These are phyloP conservation scores for Penicillium brasilianum DNA, from an alignment of 2,329 filamentous ascomycete species.

Conservation along the genomic window DNA sequence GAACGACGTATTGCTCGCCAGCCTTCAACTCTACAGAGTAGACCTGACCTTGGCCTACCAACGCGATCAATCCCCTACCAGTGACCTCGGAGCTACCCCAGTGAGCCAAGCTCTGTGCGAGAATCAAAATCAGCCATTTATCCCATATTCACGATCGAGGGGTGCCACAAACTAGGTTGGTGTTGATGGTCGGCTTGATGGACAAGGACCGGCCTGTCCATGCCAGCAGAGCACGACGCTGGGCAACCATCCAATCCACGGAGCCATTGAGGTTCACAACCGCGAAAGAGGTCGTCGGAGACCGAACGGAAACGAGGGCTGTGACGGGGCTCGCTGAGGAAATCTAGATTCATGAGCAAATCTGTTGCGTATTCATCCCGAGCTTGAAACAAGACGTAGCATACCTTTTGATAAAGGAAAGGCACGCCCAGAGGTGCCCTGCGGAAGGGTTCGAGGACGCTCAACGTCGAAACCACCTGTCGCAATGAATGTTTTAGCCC, in stretches of 20 bases:
- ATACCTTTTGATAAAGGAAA: constrained; percentile 83
- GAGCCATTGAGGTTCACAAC: constrained; percentile 90
- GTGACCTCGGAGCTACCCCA: constrained; percentile 92
- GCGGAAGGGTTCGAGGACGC: constrained; percentile 80
- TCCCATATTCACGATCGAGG: neutral
- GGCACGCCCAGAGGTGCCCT: constrained; percentile 83
- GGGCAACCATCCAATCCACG: constrained; percentile 91
- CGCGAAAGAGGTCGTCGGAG: constrained; percentile 82
- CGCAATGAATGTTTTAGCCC: constrained; percentile 7
- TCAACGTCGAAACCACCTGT: constrained; percentile 86
- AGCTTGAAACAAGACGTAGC: neutral
- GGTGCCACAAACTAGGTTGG: constrained; percentile 61
- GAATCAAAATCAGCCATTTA: constrained; percentile 41
- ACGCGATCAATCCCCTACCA: constrained; percentile 81
- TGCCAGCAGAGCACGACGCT: constrained; percentile 85
- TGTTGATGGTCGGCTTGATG: constrained; percentile 76
- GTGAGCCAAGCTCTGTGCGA: constrained; percentile 69
- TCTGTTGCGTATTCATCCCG: neutral
- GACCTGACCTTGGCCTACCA: constrained; percentile 85
- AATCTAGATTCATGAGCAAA: constrained; percentile 57
- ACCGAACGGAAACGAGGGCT: constrained; percentile 85
- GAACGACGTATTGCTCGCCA: constrained; percentile 88
- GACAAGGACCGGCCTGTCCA: constrained; percentile 91
- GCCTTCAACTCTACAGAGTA: constrained; percentile 81
- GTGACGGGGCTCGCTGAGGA: constrained; percentile 86